phyloP scores from a whole-genome alignment of 371 early-diverging fungal genomes.

The Mucor plumbeus region DNA sequence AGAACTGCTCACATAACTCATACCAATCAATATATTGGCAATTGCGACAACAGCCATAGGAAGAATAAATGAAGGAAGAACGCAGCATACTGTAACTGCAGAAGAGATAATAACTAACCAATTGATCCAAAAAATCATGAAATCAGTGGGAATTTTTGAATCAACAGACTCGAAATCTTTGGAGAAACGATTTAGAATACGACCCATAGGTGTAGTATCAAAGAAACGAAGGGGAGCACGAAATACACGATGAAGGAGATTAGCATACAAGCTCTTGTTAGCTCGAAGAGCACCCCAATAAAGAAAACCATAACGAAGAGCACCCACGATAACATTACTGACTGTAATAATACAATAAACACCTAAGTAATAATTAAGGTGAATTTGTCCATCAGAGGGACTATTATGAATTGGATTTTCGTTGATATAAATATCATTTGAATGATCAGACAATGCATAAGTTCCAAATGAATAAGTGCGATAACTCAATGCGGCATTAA shows the following conservation, averaged over 20 bases:
- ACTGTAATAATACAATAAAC: conserved; percentile 23
- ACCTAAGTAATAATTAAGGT: conserved; percentile 29
- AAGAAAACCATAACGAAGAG: conserved; percentile 37
- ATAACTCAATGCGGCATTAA: conserved; percentile 8
- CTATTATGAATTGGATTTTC: conserved; percentile 18
- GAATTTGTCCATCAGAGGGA: conserved; percentile 10
- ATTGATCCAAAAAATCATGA: conserved; percentile 58
- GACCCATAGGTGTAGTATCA: conserved; percentile 90
- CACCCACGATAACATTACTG: conserved; percentile 20
- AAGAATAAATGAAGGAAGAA: conserved; percentile 47
- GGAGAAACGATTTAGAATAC: conserved; percentile 89
- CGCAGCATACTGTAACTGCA: conserved; percentile 30
- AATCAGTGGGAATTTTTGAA: conserved; percentile 46
- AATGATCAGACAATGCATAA: neutral
- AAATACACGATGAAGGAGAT: conserved; percentile 60
- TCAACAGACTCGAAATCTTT: conserved; percentile 53
- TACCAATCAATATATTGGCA: conserved; percentile 52
- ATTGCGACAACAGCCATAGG: conserved; percentile 64
- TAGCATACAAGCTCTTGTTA: conserved; percentile 52
- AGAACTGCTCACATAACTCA: conserved; percentile 67
- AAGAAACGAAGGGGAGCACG: conserved; percentile 83
- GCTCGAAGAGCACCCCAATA: conserved; percentile 61
- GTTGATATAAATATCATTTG: neutral
- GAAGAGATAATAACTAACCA: conserved; percentile 56
- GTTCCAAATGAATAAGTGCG: conserved; percentile 28